Percentiles rank a stretch among this genome's conserved stretches.
Conservation (phyloP, 2,329 filamentous ascomycete species). For the Fusarium sp. region DNA sequence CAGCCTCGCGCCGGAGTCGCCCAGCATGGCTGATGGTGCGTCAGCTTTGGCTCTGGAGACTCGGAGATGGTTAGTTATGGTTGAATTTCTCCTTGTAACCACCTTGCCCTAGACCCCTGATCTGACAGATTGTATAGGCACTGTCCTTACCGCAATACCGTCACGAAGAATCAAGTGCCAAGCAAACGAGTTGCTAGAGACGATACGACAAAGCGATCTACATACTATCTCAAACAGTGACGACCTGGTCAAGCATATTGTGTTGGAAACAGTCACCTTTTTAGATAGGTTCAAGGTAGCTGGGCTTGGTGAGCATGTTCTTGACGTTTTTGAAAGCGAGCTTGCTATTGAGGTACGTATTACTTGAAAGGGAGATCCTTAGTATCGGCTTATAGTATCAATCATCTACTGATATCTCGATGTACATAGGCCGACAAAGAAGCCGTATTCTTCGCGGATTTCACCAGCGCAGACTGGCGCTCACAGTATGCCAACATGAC, state of each 20-base stretch:
- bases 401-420: neutral
- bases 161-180: accelerated
- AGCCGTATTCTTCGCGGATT: neutral
- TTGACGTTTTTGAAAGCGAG: neutral
- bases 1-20: no score
- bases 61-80: neutral
- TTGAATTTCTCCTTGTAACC: neutral
- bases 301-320: neutral
- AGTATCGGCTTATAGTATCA: no score
- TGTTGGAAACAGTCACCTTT: accelerated
- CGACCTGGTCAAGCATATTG: neutral
- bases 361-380: no score
- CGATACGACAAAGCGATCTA: neutral
- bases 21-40: neutral
- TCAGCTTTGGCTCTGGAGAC: neutral
- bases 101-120: no score
- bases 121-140: neutral
- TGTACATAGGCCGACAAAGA: neutral
- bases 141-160: accelerated
- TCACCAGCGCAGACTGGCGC: accelerated
- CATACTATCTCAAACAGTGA: accelerated
- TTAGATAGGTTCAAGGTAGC: accelerated
- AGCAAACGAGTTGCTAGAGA: neutral
- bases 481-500: neutral
- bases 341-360: accelerated